These are phyloP conservation scores for Laetiporus sulphureus DNA, from an alignment of 1,284 basidiomycete species.

Conservation along the genomic window DNA sequence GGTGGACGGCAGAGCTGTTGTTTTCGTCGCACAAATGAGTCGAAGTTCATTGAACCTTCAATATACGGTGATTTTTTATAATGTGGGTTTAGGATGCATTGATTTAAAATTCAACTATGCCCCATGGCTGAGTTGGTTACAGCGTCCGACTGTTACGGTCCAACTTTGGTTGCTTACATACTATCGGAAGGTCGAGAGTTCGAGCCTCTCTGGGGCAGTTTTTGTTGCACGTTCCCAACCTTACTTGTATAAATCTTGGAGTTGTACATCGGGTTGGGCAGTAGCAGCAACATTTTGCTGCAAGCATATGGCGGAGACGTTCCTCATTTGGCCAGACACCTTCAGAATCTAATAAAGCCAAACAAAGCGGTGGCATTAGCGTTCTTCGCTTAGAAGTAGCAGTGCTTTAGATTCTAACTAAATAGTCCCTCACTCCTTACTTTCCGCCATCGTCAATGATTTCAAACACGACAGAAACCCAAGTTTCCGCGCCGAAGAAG, in stretches of 20 bases:
- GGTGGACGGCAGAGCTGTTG: no score
- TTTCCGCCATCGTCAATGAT: slow-evolving; percentile 14
- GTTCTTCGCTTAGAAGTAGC: no score
- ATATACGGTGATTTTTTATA: no score
- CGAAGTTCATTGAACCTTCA: no score
- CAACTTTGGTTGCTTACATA: background rate
- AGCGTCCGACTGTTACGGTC: slow-evolving; percentile 75
- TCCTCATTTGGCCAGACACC: background rate
- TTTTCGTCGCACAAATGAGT: no score
- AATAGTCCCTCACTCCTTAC: no score
- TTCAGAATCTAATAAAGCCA: slow-evolving; percentile 6
- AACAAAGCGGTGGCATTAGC: no score
- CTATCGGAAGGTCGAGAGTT: slow-evolving; percentile 68
- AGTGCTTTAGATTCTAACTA: no score
- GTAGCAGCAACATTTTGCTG: no score
- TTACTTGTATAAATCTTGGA: background rate
- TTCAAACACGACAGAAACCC: slow-evolving; percentile 20
- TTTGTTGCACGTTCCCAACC: background rate
- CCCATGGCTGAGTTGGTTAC: slow-evolving; percentile 80
- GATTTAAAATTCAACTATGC: slow-evolving; percentile 29
- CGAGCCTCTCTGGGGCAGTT: slow-evolving; percentile 64
- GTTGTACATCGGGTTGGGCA: no score
- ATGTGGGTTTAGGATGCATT: no score
- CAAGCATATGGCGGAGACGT: no score
- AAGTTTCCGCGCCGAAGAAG: slow-evolving; percentile 31